phyloP scores from a whole-genome alignment of 2,329 filamentous ascomycete genomes.

The Aspergillus sojae region DNA sequence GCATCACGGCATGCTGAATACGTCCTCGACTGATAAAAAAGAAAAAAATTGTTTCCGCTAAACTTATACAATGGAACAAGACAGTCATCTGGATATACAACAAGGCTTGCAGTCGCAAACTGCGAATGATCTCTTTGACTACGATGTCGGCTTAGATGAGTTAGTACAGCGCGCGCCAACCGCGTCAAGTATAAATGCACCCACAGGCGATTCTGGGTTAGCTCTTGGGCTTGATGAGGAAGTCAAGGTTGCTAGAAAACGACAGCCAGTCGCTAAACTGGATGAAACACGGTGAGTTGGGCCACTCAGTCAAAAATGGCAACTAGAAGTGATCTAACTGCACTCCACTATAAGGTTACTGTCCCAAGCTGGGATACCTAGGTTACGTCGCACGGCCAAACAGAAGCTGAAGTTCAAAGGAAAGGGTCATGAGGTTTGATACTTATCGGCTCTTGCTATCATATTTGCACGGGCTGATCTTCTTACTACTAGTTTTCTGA shows the following conservation, averaged over 20 bases:
- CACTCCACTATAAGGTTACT: slow-evolving; percentile 63
- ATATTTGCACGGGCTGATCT: neutral
- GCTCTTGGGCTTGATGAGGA: slow-evolving; percentile 82
- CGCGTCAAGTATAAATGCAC: slow-evolving; percentile 19
- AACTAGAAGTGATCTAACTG: neutral
- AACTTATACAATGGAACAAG: neutral
- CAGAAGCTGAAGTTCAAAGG: slow-evolving; percentile 78
- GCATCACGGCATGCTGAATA: neutral
- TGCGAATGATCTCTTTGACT: slow-evolving; percentile 73
- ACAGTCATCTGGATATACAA: neutral
- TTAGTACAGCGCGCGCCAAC: slow-evolving; percentile 48
- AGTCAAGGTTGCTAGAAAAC: slow-evolving; percentile 76
- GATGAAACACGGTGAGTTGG: slow-evolving; percentile 70
- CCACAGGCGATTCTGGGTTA: slow-evolving; percentile 52
- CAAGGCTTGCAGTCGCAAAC: slow-evolving; percentile 44
- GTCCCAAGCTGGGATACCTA: slow-evolving; percentile 80
- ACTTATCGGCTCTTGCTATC: neutral
- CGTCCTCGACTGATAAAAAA: neutral
- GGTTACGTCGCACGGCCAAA: slow-evolving; percentile 71
- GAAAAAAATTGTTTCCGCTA: neutral
- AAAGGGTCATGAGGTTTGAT: slow-evolving; percentile 81
- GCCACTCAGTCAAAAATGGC: neutral
- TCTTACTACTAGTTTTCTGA: slow-evolving; percentile 70
- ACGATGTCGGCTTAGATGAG: slow-evolving; percentile 64
- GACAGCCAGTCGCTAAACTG: slow-evolving; percentile 78